Percentiles rank a stretch among this genome's conserved stretches.
These are phyloP conservation scores for Skeletonema menzelii DNA, from an alignment of 108 stramenopile genomes.

Conservation along the genomic window DNA sequence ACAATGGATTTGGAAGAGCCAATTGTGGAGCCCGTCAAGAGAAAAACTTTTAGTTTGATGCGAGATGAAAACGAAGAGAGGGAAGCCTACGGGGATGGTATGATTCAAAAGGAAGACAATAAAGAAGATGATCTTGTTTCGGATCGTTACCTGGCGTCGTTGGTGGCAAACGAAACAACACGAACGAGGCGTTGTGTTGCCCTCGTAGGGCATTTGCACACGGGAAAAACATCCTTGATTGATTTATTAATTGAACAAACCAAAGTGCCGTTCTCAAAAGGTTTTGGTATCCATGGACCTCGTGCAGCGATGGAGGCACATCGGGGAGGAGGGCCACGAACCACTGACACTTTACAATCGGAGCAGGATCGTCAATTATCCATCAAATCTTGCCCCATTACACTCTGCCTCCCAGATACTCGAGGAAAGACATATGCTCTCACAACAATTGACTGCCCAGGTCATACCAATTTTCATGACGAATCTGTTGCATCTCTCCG, in stretches of 20 bases:
- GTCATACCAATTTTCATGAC: constrained; percentile 95
- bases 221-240: constrained; percentile 92
- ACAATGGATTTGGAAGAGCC: constrained; percentile 97
- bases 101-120: constrained; percentile 17
- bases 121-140: constrained; percentile 44
- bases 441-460: constrained; percentile 94
- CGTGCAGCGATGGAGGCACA: constrained; percentile 40
- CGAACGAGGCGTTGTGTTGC: constrained; percentile 82
- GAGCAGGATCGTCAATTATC: constrained; percentile 95
- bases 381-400: constrained; percentile 90
- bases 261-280: constrained; percentile 32
- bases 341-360: constrained; percentile 85
- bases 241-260: constrained; percentile 85
- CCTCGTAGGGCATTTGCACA: constrained; percentile 94
- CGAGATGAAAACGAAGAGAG: constrained; percentile 39
- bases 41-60: constrained; percentile 70
- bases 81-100: constrained; percentile 35
- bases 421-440: constrained; percentile 88
- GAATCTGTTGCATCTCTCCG: constrained; percentile 90
- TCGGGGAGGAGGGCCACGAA: constrained; percentile 57
- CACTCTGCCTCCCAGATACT: constrained; percentile 81
- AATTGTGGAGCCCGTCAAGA: constrained; percentile 88
- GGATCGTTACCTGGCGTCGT: constrained; percentile 59
- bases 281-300: constrained; percentile 43
- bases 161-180: constrained; percentile 76